A percentile compares a stretch with the other conserved stretches of the same genome.
Evolutionary conservation across 1,139 yeast genomes (phyloP).

Genomic region (Candida tunisiensis): DNA sequence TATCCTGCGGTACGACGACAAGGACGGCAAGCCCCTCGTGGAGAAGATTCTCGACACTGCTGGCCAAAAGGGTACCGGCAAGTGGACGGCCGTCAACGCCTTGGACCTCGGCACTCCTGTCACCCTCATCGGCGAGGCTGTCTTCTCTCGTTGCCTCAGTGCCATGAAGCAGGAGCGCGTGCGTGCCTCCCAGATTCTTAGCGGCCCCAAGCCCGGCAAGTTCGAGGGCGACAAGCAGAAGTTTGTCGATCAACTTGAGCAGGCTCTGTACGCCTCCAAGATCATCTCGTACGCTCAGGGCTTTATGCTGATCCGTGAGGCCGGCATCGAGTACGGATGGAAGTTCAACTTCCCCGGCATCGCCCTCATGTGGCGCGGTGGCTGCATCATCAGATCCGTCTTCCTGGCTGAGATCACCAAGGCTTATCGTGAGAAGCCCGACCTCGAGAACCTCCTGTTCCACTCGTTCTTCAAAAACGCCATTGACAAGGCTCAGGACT

Average conservation of each 20-base stretch:
- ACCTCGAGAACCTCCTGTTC: slow-evolving; percentile 88
- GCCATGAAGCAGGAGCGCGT: slow-evolving; percentile 84
- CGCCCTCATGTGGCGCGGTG: slow-evolving; percentile 99
- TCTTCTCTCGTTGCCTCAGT: slow-evolving; percentile 89
- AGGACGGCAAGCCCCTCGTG: slow-evolving; percentile 81
- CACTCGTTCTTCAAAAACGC: slow-evolving; percentile 90
- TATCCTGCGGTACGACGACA: slow-evolving; percentile 70
- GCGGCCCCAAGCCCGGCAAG: slow-evolving; percentile 55
- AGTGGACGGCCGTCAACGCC: slow-evolving; percentile 99
- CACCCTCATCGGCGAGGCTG: slow-evolving; percentile 97
- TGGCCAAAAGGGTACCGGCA: slow-evolving; percentile 99
- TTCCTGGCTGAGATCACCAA: slow-evolving; percentile 94
- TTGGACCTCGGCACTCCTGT: slow-evolving; percentile 97
- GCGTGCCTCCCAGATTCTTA: slow-evolving; percentile 59
- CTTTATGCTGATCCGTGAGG: slow-evolving; percentile 97
- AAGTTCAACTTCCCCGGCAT: slow-evolving; percentile 94
- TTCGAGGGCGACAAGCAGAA: slow-evolving; percentile 58
- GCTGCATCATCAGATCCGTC: slow-evolving; percentile 97
- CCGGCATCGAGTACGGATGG: slow-evolving; percentile 96
- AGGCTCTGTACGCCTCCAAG: slow-evolving; percentile 97
- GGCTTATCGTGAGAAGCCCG: slow-evolving; percentile 89
- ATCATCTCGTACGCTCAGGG: slow-evolving; percentile 98
- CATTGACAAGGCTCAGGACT: slow-evolving; percentile 80
- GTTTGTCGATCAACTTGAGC: slow-evolving; percentile 89
- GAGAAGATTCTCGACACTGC: slow-evolving; percentile 95